Evolutionary conservation across 1,284 basidiomycete genomes (phyloP).

Genomic region (Apiotrichum laibachii): DNA sequence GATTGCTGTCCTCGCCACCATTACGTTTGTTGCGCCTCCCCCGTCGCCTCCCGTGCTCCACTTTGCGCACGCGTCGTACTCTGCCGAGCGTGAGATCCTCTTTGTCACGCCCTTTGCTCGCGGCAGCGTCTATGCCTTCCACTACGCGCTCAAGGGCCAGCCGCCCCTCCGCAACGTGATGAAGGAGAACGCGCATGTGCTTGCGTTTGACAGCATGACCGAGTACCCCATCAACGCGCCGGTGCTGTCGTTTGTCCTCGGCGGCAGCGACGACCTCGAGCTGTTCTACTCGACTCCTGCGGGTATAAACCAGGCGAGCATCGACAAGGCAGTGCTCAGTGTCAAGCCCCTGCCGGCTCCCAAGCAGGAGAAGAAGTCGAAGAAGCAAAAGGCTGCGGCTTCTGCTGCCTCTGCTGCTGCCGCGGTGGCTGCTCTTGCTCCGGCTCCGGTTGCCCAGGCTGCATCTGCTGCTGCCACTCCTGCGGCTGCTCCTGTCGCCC

Average conservation of each 20-base stretch:
- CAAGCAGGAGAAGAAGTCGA: slow-evolving; percentile 5
- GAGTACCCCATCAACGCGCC: slow-evolving; percentile 35
- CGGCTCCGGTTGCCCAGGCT: not conserved
- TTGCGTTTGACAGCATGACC: slow-evolving; percentile 31
- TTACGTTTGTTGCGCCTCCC: slow-evolving; percentile 31
- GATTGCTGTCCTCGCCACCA: slow-evolving; percentile 35
- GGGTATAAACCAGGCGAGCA: slow-evolving; percentile 31
- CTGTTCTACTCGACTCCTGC: slow-evolving; percentile 34
- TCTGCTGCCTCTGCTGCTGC: not conserved
- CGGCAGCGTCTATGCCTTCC: slow-evolving; percentile 36
- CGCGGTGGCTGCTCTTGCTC: too few relatives aligned
- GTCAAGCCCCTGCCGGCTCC: slow-evolving; percentile 3
- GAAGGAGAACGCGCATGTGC: slow-evolving; percentile 10
- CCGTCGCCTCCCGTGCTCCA: slow-evolving; percentile 19
- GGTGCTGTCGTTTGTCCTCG: slow-evolving; percentile 28
- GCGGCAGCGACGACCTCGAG: slow-evolving; percentile 21
- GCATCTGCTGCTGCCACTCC: not conserved
- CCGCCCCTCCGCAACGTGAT: slow-evolving; percentile 29
- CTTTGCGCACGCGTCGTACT: slow-evolving; percentile 40
- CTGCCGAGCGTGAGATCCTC: slow-evolving; percentile 26
- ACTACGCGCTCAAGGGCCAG: slow-evolving; percentile 40
- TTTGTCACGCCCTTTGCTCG: slow-evolving; percentile 36
- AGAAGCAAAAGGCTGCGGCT: slow-evolving; percentile 9
- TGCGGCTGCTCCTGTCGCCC: too few relatives aligned
- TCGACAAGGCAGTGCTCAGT: slow-evolving; percentile 15